Conservation (phyloP, 768 basidiomycete species). For the Russula sp. region DNA sequence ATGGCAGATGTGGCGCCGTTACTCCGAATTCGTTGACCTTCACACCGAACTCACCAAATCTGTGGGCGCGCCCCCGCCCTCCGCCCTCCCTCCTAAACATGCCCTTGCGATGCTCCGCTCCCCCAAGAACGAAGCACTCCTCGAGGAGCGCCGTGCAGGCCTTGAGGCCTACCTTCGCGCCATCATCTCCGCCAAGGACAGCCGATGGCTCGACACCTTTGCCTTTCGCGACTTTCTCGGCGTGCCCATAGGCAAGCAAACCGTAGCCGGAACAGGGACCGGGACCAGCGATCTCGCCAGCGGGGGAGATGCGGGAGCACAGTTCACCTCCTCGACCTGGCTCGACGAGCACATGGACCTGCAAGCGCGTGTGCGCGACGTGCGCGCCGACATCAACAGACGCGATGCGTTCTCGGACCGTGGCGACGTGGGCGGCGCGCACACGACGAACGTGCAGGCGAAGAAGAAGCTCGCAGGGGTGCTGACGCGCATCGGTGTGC, state of each 20-base stretch:
- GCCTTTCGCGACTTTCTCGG: slow-evolving; percentile 85
- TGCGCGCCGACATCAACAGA: slow-evolving; percentile 81
- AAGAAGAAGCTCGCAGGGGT: slow-evolving; percentile 78
- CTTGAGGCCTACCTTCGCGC: slow-evolving; percentile 83
- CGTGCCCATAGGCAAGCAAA: slow-evolving; percentile 55
- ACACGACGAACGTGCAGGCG: slow-evolving; percentile 74
- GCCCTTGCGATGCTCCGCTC: slow-evolving; percentile 58
- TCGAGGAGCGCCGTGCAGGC: slow-evolving; percentile 70
- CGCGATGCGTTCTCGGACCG: slow-evolving; percentile 77
- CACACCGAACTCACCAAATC: slow-evolving; percentile 73
- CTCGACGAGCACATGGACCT: slow-evolving; percentile 81
- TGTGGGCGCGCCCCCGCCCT: slow-evolving; percentile 76
- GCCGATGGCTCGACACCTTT: slow-evolving; percentile 71
- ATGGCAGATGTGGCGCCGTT: slow-evolving; percentile 90
- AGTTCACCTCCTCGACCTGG: slow-evolving; percentile 78
- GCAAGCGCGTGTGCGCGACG: slow-evolving; percentile 66
- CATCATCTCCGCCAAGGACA: slow-evolving; percentile 75
- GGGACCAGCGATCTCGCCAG: background rate
- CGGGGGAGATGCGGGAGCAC: slow-evolving; percentile 26
- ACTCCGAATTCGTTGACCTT: slow-evolving; percentile 90
- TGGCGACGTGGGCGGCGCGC: slow-evolving; percentile 65
- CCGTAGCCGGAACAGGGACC: background rate
- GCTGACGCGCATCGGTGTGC: slow-evolving; percentile 61
- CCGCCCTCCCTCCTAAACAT: slow-evolving; percentile 79
- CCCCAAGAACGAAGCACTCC: slow-evolving; percentile 48